Conservation (phyloP, 1,139 yeast species). For the Saccharomyces hybrid region DNA sequence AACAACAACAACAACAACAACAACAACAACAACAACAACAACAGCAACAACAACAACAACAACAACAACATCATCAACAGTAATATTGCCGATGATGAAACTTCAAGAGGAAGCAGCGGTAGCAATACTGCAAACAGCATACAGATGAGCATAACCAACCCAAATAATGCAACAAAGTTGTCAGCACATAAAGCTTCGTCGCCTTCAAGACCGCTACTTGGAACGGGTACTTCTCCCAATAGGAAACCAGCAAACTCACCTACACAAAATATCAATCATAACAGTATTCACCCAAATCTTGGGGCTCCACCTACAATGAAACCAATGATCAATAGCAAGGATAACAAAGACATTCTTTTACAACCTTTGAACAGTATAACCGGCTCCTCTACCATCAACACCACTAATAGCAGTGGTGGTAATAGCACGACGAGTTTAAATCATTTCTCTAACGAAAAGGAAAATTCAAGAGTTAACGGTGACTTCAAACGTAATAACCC, state of each 20-base stretch:
- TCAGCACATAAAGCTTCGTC: constrained; percentile 19
- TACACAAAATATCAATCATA: constrained; percentile 4
- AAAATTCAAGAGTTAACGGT: constrained; percentile 19
- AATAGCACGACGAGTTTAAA: not conserved
- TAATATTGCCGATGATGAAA: constrained; percentile 49
- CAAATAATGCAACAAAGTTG: not conserved
- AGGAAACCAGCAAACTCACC: constrained; percentile 19
- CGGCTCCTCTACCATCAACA: constrained; percentile 9
- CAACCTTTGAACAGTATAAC: constrained; percentile 53
- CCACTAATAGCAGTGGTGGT: constrained; percentile 2
- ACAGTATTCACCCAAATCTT: not conserved
- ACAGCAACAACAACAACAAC: constrained; percentile 22
- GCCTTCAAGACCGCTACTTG: constrained; percentile 15
- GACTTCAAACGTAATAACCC: constrained; percentile 34
- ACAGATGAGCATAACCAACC: not conserved
- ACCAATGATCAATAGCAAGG: constrained; percentile 18
- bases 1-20: no score
- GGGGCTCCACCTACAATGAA: constrained; percentile 24
- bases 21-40: no score
- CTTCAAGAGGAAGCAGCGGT: constrained; percentile 35
- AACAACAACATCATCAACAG: constrained; percentile 17
- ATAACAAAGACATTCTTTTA: constrained; percentile 39
- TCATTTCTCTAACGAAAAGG: constrained; percentile 11
- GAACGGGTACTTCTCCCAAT: constrained; percentile 18
- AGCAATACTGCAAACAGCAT: not conserved